phyloP scores from a whole-genome alignment of 176 grass and related monocot genomes.

The Ensete glaucum region DNA sequence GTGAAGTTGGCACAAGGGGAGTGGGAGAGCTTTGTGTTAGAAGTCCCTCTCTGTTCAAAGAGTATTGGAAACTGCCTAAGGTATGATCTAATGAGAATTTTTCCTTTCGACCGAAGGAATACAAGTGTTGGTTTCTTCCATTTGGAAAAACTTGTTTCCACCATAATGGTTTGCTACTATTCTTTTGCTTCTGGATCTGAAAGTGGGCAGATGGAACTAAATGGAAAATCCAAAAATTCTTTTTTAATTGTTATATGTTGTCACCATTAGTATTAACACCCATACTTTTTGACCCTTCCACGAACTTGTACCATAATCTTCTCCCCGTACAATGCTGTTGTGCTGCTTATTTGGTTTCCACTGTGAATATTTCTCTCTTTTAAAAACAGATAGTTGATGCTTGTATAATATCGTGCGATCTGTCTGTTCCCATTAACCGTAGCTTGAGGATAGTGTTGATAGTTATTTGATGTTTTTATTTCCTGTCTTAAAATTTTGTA shows the following conservation, averaged over 20 bases:
- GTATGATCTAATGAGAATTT: conserved; percentile 23
- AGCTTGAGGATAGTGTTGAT: not conserved
- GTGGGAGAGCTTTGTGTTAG: conserved; percentile 91
- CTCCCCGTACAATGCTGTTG: too few species aligned
- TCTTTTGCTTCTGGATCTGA: not conserved
- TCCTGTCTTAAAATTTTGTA: not conserved
- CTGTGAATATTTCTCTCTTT: not conserved
- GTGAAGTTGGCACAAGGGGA: conserved; percentile 33
- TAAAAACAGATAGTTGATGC: not conserved
- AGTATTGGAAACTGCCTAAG: conserved; percentile 82
- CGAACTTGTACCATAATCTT: not conserved
- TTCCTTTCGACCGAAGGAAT: not conserved
- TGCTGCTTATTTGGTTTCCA: not conserved
- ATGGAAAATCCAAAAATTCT: too few species aligned
- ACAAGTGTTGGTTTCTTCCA: not conserved
- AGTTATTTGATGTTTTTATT: not conserved
- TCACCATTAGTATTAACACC: too few species aligned
- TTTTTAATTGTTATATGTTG: too few species aligned
- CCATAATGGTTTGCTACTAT: not conserved
- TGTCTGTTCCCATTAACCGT: not conserved
- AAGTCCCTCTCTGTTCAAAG: conserved; percentile 91
- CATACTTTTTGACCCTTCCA: not conserved
- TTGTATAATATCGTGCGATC: not conserved
- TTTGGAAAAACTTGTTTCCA: not conserved
- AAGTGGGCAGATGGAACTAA: too few species aligned